Evolutionary conservation across 306 rosid genomes (phyloP).

Genomic region (Rosa chinensis): DNA sequence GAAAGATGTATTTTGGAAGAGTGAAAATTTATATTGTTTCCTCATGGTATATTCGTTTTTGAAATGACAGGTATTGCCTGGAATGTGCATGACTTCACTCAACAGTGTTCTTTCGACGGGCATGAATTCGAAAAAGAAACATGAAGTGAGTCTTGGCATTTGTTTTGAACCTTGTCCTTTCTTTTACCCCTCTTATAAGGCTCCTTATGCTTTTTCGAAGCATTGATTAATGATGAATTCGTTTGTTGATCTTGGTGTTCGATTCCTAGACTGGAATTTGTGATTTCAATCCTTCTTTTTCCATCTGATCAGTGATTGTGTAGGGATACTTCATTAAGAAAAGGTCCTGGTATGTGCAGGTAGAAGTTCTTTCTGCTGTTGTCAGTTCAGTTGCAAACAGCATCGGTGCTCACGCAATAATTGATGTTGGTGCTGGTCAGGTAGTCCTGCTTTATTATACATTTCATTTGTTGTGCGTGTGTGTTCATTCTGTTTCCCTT

Average conservation of each 20-base stretch:
- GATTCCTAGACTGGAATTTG: not conserved
- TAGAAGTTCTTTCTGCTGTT: conserved; percentile 77
- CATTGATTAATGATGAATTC: not conserved
- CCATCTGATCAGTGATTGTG: conserved; percentile 19
- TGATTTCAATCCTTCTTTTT: not conserved
- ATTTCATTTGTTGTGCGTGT: conserved; percentile 7
- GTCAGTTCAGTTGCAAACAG: conserved; percentile 52
- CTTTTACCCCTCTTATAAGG: not conserved
- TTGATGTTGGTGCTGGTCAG: conserved; percentile 99
- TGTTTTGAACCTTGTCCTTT: not conserved
- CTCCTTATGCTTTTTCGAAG: not conserved
- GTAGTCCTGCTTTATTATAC: conserved; percentile 36
- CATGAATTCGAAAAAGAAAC: conserved; percentile 84
- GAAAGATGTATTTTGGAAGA: not conserved
- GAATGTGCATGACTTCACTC: conserved; percentile 49
- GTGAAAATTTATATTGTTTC: not conserved
- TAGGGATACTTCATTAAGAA: conserved; percentile 21
- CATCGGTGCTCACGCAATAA: conserved; percentile 48
- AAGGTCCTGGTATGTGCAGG: conserved; percentile 42
- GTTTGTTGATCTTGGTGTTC: not conserved
- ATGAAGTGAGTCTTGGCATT: conserved; percentile 58
- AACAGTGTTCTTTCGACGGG: conserved; percentile 79
- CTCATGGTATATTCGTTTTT: conserved; percentile 4
- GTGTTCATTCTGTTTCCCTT: not conserved
- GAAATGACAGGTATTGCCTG: conserved; percentile 64